These are phyloP conservation scores for Poterioochromonas sp. DNA, from an alignment of 352 stramenopile species.

Conservation along the genomic window DNA sequence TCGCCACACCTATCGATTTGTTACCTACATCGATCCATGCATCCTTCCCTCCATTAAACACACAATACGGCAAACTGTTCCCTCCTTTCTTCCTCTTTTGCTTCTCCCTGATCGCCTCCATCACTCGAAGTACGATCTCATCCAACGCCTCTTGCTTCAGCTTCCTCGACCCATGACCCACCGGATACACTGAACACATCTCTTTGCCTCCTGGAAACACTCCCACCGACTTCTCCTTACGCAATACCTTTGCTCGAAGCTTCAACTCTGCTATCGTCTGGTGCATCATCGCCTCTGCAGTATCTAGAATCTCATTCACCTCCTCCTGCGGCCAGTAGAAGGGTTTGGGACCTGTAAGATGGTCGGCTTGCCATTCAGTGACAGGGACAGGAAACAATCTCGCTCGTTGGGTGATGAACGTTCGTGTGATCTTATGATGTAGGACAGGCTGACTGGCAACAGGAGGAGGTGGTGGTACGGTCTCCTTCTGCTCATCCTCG, in stretches of 20 bases:
- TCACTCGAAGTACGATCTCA: conserved; percentile 79
- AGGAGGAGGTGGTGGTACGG: too few species aligned
- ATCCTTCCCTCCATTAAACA: conserved; percentile 89
- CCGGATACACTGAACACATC: conserved; percentile 58
- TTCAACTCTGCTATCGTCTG: conserved; percentile 65
- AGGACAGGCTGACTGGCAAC: too few species aligned
- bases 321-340: conserved; percentile 70
- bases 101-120: conserved; percentile 68
- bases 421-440: too few species aligned
- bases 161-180: conserved; percentile 17
- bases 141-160: conserved; percentile 73
- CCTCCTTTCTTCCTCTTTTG: conserved; percentile 28
- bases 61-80: conserved; percentile 77
- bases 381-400: conserved; percentile 58
- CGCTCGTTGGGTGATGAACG: too few species aligned
- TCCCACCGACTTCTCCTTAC: conserved; percentile 83
- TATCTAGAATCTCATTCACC: conserved; percentile 70
- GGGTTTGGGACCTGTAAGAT: conserved; percentile 15
- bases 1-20: conserved; percentile 85
- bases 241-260: conserved; percentile 69
- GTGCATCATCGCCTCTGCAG: conserved; percentile 59
- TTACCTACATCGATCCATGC: conserved; percentile 91
- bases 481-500: too few species aligned
- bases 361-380: conserved; percentile 54
- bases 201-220: conserved; percentile 68